Conservation (phyloP, 2,329 filamentous ascomycete species). For the Berkeleyomyces basicola region DNA sequence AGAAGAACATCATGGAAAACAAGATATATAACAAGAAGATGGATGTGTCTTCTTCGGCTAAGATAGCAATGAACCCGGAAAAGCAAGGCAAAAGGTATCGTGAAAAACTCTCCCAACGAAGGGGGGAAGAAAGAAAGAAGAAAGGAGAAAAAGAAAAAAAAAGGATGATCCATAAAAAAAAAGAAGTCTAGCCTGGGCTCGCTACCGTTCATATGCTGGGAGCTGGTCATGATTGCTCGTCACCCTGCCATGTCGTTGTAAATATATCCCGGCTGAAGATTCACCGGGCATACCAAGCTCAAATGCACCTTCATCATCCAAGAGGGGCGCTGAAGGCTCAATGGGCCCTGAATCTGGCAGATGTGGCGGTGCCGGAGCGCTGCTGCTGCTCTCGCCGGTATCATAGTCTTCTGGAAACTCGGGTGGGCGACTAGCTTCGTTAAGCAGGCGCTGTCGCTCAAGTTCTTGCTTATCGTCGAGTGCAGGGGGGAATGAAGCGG, state of each 20-base stretch:
- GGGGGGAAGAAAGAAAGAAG: neutral
- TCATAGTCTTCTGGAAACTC: slow-evolving; percentile 38
- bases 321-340: slow-evolving; percentile 18
- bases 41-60: too few relatives aligned
- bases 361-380: neutral
- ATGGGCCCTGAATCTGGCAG: neutral
- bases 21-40: too few relatives aligned
- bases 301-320: slow-evolving; percentile 17
- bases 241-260: neutral
- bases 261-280: neutral
- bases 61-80: neutral
- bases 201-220: slow-evolving; percentile 25
- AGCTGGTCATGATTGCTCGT: slow-evolving; percentile 21
- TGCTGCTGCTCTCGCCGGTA: slow-evolving; percentile 18
- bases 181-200: neutral
- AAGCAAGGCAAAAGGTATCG: neutral
- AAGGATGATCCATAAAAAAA: neutral
- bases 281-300: slow-evolving; percentile 34
- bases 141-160: neutral
- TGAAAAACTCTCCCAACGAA: neutral
- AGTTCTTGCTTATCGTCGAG: slow-evolving; percentile 67
- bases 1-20: too few relatives aligned
- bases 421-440: slow-evolving; percentile 46
- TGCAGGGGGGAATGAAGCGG: neutral
- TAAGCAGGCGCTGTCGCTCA: slow-evolving; percentile 46